Evolutionary conservation across 1,284 basidiomycete species (phyloP).

Genomic region (Cutaneotrichosporon curvatum): DNA sequence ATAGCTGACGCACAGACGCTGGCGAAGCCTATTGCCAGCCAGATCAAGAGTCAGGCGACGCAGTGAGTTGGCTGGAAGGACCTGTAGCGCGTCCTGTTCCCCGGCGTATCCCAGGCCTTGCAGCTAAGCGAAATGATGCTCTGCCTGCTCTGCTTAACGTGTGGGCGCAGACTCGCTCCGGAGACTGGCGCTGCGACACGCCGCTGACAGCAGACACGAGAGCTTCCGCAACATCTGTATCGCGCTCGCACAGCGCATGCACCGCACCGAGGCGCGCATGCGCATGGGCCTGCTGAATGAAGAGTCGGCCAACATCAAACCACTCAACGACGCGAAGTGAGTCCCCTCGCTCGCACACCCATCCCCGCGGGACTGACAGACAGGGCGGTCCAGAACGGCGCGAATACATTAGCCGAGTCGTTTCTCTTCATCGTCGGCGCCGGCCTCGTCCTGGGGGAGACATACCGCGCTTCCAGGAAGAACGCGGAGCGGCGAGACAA

Average conservation of each 20-base stretch:
- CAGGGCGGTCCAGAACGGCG: conserved; percentile 82
- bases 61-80: conserved; percentile 52
- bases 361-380: no score
- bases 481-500: conserved; percentile 64
- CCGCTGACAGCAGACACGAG: conserved; percentile 60
- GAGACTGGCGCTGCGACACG: no score
- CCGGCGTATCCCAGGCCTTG: neutral
- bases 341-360: conserved; percentile 33
- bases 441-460: conserved; percentile 66
- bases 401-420: conserved; percentile 74
- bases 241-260: conserved; percentile 65
- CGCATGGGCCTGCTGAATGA: conserved; percentile 74
- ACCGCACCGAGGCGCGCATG: conserved; percentile 67
- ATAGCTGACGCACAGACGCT: conserved; percentile 54
- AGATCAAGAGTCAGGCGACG: conserved; percentile 67
- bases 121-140: neutral
- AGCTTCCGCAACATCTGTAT: conserved; percentile 69
- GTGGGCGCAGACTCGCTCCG: no score
- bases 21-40: conserved; percentile 73
- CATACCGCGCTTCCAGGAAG: conserved; percentile 66
- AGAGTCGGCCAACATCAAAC: conserved; percentile 65
- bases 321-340: conserved; percentile 73
- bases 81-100: neutral
- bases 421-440: conserved; percentile 78
- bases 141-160: neutral